Percentiles rank a stretch among this genome's conserved stretches.
Evolutionary conservation across 257 asterid species (phyloP).

Genomic region (Capsicum chinense): DNA sequence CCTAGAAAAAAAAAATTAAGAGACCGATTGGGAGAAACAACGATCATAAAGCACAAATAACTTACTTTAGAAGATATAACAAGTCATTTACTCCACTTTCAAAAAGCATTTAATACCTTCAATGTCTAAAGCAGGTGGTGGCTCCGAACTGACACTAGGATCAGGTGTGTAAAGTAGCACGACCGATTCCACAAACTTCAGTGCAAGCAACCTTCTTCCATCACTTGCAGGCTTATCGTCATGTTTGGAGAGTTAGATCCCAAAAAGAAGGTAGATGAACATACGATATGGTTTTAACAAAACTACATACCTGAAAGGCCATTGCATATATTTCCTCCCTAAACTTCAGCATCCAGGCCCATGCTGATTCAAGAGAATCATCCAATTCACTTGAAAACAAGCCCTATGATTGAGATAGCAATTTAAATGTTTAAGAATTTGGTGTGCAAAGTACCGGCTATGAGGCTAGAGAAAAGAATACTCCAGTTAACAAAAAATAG

Average conservation of each 20-base stretch:
- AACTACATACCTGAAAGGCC: conserved; percentile 77
- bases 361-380: conserved; percentile 67
- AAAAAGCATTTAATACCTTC: conserved; percentile 54
- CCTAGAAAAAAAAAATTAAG: conserved; percentile 45
- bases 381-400: conserved; percentile 69
- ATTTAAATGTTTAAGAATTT: conserved; percentile 11
- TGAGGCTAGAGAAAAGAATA: conserved; percentile 9
- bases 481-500: not conserved
- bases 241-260: conserved; percentile 41
- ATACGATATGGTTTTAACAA: conserved; percentile 29
- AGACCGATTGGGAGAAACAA: conserved; percentile 2
- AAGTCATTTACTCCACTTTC: conserved; percentile 23
- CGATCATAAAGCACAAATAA: not conserved
- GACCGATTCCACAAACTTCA: conserved; percentile 87
- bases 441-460: not conserved
- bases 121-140: conserved; percentile 68
- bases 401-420: conserved; percentile 47
- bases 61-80: not conserved
- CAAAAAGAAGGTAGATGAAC: conserved; percentile 26
- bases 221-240: conserved; percentile 73
- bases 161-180: conserved; percentile 91
- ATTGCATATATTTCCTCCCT: conserved; percentile 83
- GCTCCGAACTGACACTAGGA: conserved; percentile 80
- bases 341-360: conserved; percentile 72
- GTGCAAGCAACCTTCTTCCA: conserved; percentile 88